A percentile compares a stretch with the other conserved stretches of the same genome.
phyloP scores from a whole-genome alignment of 2,329 filamentous ascomycete species.

The Verticillium isaacii region DNA sequence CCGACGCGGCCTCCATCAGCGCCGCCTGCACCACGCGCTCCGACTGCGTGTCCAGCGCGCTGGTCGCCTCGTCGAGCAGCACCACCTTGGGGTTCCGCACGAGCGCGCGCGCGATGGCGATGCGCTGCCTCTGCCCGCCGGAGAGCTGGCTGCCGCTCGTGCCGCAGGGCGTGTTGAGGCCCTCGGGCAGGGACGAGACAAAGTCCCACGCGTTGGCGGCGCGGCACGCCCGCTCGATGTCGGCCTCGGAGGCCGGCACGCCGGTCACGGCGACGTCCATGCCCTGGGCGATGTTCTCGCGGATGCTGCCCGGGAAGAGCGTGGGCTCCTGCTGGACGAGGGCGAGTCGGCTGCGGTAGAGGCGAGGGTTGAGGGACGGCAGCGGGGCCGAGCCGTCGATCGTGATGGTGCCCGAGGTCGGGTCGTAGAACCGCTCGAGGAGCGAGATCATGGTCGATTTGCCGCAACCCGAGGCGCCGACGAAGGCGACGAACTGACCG shows the following conservation, averaged over 20 bases:
- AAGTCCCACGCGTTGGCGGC: conserved; percentile 45
- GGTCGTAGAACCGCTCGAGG: conserved; percentile 31
- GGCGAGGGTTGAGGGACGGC: conserved; percentile 16
- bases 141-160: conserved; percentile 28
- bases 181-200: conserved; percentile 43
- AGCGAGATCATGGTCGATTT: conserved; percentile 56
- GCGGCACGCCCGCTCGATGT: conserved; percentile 35
- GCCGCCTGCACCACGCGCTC: conserved; percentile 35
- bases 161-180: conserved; percentile 11
- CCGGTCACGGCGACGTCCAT: conserved; percentile 19
- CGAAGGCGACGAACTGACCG: conserved; percentile 48
- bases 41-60: conserved; percentile 38
- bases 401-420: background rate
- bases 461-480: conserved; percentile 54
- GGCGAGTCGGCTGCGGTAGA: conserved; percentile 2
- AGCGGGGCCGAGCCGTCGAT: conserved; percentile 17
- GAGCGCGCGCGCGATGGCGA: conserved; percentile 52
- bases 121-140: conserved; percentile 51
- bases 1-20: conserved; percentile 37
- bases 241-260: conserved; percentile 21
- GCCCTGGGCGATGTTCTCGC: conserved; percentile 50
- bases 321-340: conserved; percentile 11
- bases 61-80: conserved; percentile 56
- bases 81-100: conserved; percentile 46
- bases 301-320: conserved; percentile 38